Evolutionary conservation across 495 filamentous ascomycete species (phyloP), one percentile per base, ranked within the genome.

Genomic region (Jackrogersella multiformis): DNA sequence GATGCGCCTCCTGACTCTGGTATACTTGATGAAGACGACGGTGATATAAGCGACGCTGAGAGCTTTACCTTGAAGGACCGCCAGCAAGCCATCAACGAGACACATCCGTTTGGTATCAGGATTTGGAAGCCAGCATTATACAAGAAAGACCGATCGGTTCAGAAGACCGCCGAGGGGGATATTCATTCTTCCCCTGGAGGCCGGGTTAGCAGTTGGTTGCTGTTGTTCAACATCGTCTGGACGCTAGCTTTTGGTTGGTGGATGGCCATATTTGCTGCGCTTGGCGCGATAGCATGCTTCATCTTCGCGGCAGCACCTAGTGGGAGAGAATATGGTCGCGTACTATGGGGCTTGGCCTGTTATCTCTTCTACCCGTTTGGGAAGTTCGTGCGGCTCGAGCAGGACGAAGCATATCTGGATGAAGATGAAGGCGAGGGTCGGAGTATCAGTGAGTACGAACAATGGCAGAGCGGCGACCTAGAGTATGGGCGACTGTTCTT

Each of bases 401-500:
- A 92, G 68, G 93, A 99, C 70, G 95, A 98, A 70, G 88, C 89
- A 30, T 99, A 99, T 75, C 85, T 92, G 20, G 92, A 98, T 68
- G 95, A 99, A 76, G 95, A 99, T 75, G 88, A 96, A 72, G 96
- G 94, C n/a, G 95, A 99, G 78, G 95, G 96, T n/a, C 86, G 95
- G 70, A 98, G 93, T 76, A 97, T 99, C 74, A 96, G 92, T 73
- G 95, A 99, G 78, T 99, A 99, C 77, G 95, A 98, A 75, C 94
- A 96, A 75, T 99, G 95, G 95, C 95, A 99, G 75, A 96, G 89
- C 69, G 95, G 95, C 35, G 95, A 99, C 74, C 80, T 99, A 34
- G 95, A 99, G 77, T 92, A 97, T 77, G 95, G 95, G 3, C 84
- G 94, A 12, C 85, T 97, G 7, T 98, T 98, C 82, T 99, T 99